Percentiles rank a stretch among this genome's conserved stretches.
phyloP scores from a whole-genome alignment of 2,329 filamentous ascomycete genomes.

The Nemania sp. region DNA sequence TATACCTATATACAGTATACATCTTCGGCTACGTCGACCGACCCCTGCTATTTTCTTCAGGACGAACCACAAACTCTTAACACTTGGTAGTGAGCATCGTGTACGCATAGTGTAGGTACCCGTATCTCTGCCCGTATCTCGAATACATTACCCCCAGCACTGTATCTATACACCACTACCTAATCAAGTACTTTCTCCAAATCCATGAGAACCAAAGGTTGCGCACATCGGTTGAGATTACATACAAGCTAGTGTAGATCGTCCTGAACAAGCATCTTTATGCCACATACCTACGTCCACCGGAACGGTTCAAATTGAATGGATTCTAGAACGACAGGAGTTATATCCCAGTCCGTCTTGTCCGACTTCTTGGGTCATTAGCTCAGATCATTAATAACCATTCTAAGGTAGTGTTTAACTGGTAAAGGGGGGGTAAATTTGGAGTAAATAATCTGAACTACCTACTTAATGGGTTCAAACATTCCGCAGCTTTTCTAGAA shows the following conservation, averaged over 20 bases:
- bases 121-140: neutral
- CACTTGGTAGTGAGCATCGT: conserved; percentile 15
- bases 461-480: neutral
- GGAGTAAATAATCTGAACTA: no score
- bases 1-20: neutral
- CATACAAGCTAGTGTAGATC: conserved; percentile 8
- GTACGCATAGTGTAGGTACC: no score
- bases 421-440: neutral
- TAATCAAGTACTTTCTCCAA: conserved; percentile 5
- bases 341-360: neutral
- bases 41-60: conserved; percentile 15
- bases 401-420: no score
- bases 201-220: neutral
- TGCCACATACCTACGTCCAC: neutral
- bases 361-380: no score
- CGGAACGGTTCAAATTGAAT: neutral
- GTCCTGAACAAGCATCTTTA: neutral
- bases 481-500: conserved; percentile 2
- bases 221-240: conserved; percentile 17
- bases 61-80: conserved; percentile 22
- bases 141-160: neutral
- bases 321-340: neutral
- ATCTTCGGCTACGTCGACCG: neutral
- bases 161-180: neutral
- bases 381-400: neutral